Evolutionary conservation across 768 basidiomycete genomes (phyloP), one percentile per base, ranked within the genome.

Genomic region (Hericium rajendrae): DNA sequence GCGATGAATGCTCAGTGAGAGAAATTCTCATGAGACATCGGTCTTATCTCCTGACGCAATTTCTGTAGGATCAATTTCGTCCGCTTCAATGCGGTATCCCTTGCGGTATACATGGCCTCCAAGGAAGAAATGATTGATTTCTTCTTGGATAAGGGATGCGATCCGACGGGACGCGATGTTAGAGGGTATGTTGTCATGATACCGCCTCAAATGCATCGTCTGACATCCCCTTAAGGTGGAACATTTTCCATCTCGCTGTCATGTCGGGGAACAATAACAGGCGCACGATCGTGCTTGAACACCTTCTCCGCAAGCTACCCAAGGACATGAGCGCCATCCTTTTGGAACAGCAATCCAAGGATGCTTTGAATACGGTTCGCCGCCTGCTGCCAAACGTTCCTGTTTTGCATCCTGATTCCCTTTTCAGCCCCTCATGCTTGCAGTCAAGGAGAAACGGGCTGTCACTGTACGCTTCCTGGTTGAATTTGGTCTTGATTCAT

Each of bases 161-260:
- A 78, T 24, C 71, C 77, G 4, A 65, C 67, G 8, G 76, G 76
- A 18, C 70, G 62, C 4, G 79, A 82, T 60, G 56, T 66, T 18
- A 68, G 69, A 62, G 76, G 78, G 82, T 82, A 67, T 51, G 73
- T 67, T 38, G 0, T 13, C 18, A 48, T 24, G n/a, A 28, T 16
- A 10, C 9, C 6, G 18, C 18, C 38, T 16, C 32, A 18, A 41
- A 1, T 32, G 39, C 11, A 46, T 55, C 52, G 1, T 32, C 53
- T n/a, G 51, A 15, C 13, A 16, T 38, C 41, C 41, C 26, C 51
- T 49, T 24, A 57, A 85, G 82, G 5, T 80, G 73, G 73, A 85
- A 85, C 62, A 75, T 84, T 20, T 78, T 76, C 58, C 84, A 85
- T 65, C 67, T 74, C 15, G 64, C 79, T 38, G 76, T 74, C 62